These are phyloP conservation scores for Paxillus involutus DNA, from an alignment of 768 basidiomycete species.

Conservation along the genomic window DNA sequence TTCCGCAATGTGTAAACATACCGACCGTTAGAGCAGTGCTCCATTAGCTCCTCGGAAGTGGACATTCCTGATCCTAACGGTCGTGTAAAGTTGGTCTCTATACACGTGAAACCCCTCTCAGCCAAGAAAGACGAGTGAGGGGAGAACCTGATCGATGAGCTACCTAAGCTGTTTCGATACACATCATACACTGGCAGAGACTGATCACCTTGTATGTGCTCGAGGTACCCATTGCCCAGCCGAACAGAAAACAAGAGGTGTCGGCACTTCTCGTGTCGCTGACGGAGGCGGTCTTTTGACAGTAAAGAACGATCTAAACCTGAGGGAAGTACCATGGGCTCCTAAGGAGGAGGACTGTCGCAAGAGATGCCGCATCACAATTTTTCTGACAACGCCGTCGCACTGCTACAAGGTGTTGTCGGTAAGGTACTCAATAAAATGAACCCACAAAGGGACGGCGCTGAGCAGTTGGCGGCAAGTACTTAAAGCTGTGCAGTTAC, in stretches of 20 bases:
- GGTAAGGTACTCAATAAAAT: too few relatives aligned
- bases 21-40: conserved; percentile 41
- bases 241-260: conserved; percentile 54
- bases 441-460: too few relatives aligned
- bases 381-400: neutral
- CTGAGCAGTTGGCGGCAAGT: too few relatives aligned
- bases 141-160: conserved; percentile 19
- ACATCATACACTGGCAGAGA: neutral
- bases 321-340: neutral
- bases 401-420: too few relatives aligned
- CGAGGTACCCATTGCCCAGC: conserved; percentile 43
- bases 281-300: conserved; percentile 35
- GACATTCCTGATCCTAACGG: conserved; percentile 6
- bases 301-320: conserved; percentile 32
- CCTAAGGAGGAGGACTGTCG: neutral
- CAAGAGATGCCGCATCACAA: neutral
- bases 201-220: conserved; percentile 38
- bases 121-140: conserved; percentile 40
- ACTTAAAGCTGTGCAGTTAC: too few relatives aligned
- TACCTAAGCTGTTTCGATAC: neutral
- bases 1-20: neutral
- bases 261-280: conserved; percentile 49
- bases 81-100: conserved; percentile 41
- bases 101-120: conserved; percentile 48
- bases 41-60: conserved; percentile 32